Percentiles rank a stretch among this genome's conserved stretches.
Evolutionary conservation across 1,139 yeast species (phyloP).

Genomic region (Zygoascus sp.): DNA sequence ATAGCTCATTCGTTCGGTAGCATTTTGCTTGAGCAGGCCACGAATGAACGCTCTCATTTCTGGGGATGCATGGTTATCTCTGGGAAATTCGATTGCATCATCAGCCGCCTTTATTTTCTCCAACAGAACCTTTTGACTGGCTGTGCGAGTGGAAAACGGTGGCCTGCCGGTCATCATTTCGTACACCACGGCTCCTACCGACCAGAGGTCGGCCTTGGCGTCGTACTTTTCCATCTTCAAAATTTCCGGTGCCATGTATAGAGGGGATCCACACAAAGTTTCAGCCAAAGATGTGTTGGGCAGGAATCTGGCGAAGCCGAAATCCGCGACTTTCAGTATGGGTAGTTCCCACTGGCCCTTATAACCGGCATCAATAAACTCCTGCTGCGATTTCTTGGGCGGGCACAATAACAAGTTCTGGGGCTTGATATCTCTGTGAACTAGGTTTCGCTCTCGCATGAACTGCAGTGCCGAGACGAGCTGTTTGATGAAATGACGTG

Average conservation of each 20-base stretch:
- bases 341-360: constrained; percentile 88
- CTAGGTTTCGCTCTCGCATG: constrained; percentile 74
- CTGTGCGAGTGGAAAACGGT: constrained; percentile 90
- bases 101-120: constrained; percentile 78
- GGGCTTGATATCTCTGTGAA: constrained; percentile 92
- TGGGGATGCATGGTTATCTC: constrained; percentile 46
- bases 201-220: constrained; percentile 97
- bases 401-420: constrained; percentile 84
- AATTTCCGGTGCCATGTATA: constrained; percentile 98
- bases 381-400: constrained; percentile 56
- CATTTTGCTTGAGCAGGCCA: constrained; percentile 72
- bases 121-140: constrained; percentile 62
- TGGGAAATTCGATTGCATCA: constrained; percentile 72
- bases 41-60: constrained; percentile 66
- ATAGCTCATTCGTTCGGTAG: constrained; percentile 83
- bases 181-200: constrained; percentile 91
- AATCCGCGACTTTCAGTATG: constrained; percentile 87
- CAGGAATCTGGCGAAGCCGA: constrained; percentile 92
- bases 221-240: constrained; percentile 89
- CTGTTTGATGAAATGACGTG: constrained; percentile 81
- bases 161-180: constrained; percentile 96
- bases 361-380: constrained; percentile 54
- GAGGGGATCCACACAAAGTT: constrained; percentile 93
- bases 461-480: constrained; percentile 79
- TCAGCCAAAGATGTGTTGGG: constrained; percentile 94